phyloP scores from a whole-genome alignment of 768 basidiomycete species.

The Coprinellus micaceus region DNA sequence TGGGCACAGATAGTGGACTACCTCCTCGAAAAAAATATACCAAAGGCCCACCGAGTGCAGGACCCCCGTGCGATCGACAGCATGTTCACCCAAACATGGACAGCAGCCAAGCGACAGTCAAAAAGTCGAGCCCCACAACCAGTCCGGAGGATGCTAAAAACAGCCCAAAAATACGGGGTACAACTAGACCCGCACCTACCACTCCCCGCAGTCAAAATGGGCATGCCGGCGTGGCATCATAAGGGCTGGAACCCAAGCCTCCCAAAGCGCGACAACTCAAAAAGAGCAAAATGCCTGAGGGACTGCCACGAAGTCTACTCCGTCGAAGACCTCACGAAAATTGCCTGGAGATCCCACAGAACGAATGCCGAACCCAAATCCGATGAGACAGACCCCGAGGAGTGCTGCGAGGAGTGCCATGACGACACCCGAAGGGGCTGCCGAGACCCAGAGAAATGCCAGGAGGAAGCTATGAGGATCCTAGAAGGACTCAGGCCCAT shows the following conservation, averaged over 20 bases:
- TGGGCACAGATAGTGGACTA: conserved; percentile 9
- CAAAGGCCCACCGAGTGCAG: neutral
- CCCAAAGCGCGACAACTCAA: neutral
- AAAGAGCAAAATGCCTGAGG: neutral
- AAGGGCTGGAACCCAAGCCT: neutral
- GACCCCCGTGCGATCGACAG: neutral
- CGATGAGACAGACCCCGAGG: too few species aligned
- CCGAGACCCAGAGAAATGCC: too few species aligned
- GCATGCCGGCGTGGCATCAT: neutral
- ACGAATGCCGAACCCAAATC: too few species aligned
- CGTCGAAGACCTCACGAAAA: neutral
- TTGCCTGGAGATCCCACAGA: too few species aligned
- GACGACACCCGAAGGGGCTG: too few species aligned
- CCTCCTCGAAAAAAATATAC: conserved; percentile 1
- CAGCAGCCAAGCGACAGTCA: neutral
- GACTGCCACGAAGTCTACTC: neutral
- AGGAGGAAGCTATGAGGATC: too few species aligned
- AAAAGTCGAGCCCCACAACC: neutral
- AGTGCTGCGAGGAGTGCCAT: too few species aligned
- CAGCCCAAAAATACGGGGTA: neutral
- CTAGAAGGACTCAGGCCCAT: too few species aligned
- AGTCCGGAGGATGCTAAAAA: neutral
- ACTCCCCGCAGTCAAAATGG: neutral
- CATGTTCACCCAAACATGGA: conserved; percentile 1
- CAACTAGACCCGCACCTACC: neutral